A percentile compares a stretch with the other conserved stretches of the same genome.
Evolutionary conservation across 2,329 filamentous ascomycete genomes (phyloP).

Genomic region (Colletotrichum cordylinicola): DNA sequence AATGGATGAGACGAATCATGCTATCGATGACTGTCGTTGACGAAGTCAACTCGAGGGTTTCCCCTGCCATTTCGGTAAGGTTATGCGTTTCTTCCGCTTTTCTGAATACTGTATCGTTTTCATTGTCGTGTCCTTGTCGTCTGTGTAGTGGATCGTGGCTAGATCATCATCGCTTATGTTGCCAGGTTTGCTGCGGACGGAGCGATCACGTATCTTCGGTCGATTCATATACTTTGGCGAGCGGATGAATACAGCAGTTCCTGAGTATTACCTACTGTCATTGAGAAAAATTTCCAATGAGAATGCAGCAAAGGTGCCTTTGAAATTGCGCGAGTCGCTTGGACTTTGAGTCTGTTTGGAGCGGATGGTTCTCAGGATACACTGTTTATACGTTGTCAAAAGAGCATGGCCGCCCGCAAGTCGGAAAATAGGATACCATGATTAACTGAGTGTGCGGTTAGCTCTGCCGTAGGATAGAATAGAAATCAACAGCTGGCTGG

Average conservation of each 20-base stretch:
- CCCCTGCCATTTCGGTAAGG: neutral
- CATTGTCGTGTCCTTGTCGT: neutral
- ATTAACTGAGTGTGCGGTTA: neutral
- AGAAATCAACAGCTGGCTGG: accelerated
- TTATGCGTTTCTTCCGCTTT: neutral
- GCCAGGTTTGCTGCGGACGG: neutral
- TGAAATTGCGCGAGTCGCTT: neutral
- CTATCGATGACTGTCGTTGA: neutral
- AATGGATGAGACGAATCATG: neutral
- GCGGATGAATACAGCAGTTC: neutral
- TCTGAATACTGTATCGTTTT: neutral
- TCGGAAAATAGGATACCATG: neutral
- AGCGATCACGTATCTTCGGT: neutral
- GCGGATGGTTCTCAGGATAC: neutral
- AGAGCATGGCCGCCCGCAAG: neutral
- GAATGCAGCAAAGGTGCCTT: neutral
- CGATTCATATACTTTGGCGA: neutral
- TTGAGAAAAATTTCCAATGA: neutral
- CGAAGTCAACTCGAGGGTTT: neutral
- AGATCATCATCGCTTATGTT: neutral
- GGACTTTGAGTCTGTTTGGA: neutral
- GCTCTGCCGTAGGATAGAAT: neutral
- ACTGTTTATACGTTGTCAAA: neutral
- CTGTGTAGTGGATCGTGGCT: neutral
- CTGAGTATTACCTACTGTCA: neutral